Base-by-base conservation (phyloP, 108 stramenopile species). In the Skeletonema menzelii region DNA sequence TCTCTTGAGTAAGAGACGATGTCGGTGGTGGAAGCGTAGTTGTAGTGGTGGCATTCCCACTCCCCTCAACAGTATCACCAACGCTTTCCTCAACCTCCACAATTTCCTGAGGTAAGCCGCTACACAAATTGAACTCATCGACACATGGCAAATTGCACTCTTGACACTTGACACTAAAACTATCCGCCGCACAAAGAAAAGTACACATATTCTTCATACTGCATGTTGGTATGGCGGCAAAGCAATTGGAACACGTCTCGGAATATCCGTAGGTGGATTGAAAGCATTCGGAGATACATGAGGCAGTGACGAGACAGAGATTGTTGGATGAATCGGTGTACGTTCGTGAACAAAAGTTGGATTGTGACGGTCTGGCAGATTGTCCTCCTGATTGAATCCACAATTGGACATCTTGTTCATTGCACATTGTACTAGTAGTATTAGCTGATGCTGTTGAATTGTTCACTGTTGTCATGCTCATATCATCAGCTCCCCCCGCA, bases 131-230 rank as follows among this genome's bases (percentile, higher is more conserved):
- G 4, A 85, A 61, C 49, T 78, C 67, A 15, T 8, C 72, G 15
- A 59, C 44, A 57, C 84, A 85, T 1, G 80, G 80, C 20, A 27
- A 22, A 37, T 72, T 82, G 38, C 84, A 85, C 42, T 62, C 28
- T 61, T 60, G 27, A 56, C 84, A 84, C 37, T 72, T 75, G 11
- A 26, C 53, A 24, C 76, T 59, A 22, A 69, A 57, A 32, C 61
- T 68, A 49, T 84, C 80, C 14, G 27, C 60, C 1, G 72, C 76
- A 69, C 79, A 80, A 6, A 37, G 13, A 10, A 69, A 27, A 10
- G 56, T 56, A 57, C 79, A 80, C n/a, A 67, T 59, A n/a, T 74
- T 58, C 0, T 31, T 31, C 8, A 80, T 26, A 24, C 67, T 40
- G 38, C 79, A 80, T 8, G 37, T 22, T 0, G 79, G 67, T 40